Conservation (phyloP, 306 rosid species). For the Crotalaria pallida region DNA sequence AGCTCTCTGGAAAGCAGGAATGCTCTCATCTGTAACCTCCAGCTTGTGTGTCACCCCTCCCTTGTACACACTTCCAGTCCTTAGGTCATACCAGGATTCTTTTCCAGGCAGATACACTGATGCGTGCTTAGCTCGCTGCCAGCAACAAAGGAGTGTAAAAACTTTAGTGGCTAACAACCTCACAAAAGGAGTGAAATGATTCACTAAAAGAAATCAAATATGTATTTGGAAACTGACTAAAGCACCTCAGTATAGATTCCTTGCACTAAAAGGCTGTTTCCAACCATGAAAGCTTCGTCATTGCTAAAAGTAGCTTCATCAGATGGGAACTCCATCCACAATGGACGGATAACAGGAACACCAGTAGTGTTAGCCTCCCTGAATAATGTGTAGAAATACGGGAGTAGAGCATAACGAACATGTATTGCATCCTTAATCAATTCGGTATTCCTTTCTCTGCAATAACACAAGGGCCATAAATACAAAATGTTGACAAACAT, state of each 20-base stretch:
- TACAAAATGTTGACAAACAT: constrained; percentile 8
- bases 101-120: constrained; percentile 88
- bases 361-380: constrained; percentile 89
- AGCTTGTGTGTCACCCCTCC: constrained; percentile 77
- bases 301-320: constrained; percentile 88
- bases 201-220: background rate
- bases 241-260: constrained; percentile 88
- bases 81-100: constrained; percentile 81
- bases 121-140: constrained; percentile 62
- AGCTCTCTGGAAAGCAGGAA: constrained; percentile 90
- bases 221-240: constrained; percentile 8
- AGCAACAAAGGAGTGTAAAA: constrained; percentile 12
- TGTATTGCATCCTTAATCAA: constrained; percentile 81
- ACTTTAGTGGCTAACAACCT: background rate
- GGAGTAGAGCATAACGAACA: constrained; percentile 77
- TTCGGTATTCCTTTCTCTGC: constrained; percentile 76
- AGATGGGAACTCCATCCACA: constrained; percentile 98
- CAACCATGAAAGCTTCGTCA: constrained; percentile 97
- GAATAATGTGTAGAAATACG: constrained; percentile 84
- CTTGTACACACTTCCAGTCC: constrained; percentile 63
- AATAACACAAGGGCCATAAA: constrained; percentile 25
- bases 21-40: constrained; percentile 59
- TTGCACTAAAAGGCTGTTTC: constrained; percentile 85
- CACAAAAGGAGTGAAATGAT: constrained; percentile 1
- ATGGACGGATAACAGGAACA: constrained; percentile 78